Evolutionary conservation across 169 alveolate species (phyloP).

Genomic region (Theileria annulata): DNA sequence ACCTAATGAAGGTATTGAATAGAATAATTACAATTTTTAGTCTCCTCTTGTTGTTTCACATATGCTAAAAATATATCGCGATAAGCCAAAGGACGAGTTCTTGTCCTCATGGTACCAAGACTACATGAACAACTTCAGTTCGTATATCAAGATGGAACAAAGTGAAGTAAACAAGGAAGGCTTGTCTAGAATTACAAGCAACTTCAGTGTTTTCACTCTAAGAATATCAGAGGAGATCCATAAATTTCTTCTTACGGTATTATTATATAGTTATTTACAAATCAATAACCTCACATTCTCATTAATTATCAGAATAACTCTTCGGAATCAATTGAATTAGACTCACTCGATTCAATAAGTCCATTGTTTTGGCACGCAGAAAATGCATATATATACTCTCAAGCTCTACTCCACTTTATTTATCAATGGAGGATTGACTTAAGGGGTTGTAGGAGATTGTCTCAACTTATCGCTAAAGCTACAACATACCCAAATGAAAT

Average conservation of each 20-base stretch:
- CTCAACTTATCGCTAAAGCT: constrained; percentile 76
- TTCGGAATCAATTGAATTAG: constrained; percentile 72
- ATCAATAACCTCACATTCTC: not conserved
- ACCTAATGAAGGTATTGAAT: constrained; percentile 67
- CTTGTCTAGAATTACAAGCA: constrained; percentile 79
- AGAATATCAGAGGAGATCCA: constrained; percentile 85
- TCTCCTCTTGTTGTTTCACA: constrained; percentile 77
- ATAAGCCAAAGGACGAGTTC: constrained; percentile 80
- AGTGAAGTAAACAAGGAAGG: constrained; percentile 58
- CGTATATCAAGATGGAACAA: constrained; percentile 66
- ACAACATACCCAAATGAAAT: constrained; percentile 47
- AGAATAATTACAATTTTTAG: not conserved
- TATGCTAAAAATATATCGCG: constrained; percentile 79
- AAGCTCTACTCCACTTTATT: constrained; percentile 84
- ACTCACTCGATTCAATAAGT: constrained; percentile 70
- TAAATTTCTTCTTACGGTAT: constrained; percentile 69
- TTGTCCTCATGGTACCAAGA: constrained; percentile 83
- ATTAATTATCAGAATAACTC: constrained; percentile 66
- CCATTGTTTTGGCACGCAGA: constrained; percentile 81
- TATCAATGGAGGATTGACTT: constrained; percentile 84
- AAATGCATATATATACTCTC: constrained; percentile 88
- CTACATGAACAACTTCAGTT: constrained; percentile 72
- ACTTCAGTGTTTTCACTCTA: constrained; percentile 85
- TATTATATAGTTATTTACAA: not conserved
- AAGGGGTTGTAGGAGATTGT: constrained; percentile 84